Conservation (phyloP, 768 basidiomycete genomes). For the Pleurotus pulmonarius region DNA sequence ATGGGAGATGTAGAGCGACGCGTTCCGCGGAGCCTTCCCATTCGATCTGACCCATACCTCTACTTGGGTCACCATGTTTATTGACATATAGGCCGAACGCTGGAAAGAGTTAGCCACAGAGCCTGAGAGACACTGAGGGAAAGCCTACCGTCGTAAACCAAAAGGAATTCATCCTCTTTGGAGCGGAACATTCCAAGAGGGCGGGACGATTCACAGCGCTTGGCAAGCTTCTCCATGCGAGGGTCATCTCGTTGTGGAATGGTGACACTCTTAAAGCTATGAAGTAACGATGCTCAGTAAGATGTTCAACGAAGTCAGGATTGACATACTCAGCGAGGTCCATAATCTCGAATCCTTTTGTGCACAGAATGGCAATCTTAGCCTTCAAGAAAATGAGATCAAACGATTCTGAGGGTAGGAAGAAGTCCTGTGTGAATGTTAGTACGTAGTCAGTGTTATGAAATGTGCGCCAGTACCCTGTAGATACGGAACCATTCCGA, state of each 20-base stretch:
- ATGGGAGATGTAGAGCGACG: conserved; percentile 88
- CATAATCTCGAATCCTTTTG: conserved; percentile 97
- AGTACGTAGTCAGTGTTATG: not conserved
- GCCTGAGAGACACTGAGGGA: not conserved
- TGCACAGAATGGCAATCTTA: conserved; percentile 89
- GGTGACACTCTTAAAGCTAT: conserved; percentile 82
- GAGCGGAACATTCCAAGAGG: conserved; percentile 95
- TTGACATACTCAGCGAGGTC: conserved; percentile 79
- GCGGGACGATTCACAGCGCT: conserved; percentile 81
- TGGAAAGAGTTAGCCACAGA: conserved; percentile 22
- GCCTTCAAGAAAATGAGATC: conserved; percentile 92
- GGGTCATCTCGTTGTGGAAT: conserved; percentile 78
- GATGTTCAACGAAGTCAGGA: not conserved
- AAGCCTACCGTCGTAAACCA: conserved; percentile 87
- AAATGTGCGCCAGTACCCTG: conserved; percentile 29
- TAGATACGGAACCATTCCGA: conserved; percentile 96
- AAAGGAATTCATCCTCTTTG: conserved; percentile 86
- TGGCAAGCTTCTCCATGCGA: conserved; percentile 66
- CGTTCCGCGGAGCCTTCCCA: conserved; percentile 94
- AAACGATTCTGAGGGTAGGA: conserved; percentile 86
- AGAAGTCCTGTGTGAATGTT: conserved; percentile 62
- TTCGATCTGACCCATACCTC: conserved; percentile 73
- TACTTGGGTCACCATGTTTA: conserved; percentile 87
- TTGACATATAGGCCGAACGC: conserved; percentile 95
- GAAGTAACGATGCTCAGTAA: not conserved